Conservation (phyloP, 202 grass and related monocot genomes). For the Schoenoplectus tabernaemontani region DNA sequence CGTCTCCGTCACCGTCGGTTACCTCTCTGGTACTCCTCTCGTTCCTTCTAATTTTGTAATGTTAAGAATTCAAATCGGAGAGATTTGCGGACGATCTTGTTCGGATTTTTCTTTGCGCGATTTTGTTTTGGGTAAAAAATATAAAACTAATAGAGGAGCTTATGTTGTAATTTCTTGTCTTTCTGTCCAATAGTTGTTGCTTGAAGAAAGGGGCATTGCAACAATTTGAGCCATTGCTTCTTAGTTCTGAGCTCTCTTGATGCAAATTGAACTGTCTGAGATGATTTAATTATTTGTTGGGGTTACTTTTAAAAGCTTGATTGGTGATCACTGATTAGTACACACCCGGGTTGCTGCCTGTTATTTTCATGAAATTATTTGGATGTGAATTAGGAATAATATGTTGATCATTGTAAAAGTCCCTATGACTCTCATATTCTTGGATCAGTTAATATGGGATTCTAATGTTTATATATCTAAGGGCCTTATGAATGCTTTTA, state of each 20-base stretch:
- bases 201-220: background rate
- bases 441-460: background rate
- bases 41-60: background rate
- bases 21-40: constrained; percentile 52
- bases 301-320: background rate
- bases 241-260: background rate
- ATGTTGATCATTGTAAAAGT: background rate
- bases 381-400: background rate
- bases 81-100: background rate
- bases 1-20: constrained; percentile 87
- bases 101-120: background rate
- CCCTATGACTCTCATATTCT: background rate
- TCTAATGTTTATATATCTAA: background rate
- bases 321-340: background rate
- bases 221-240: background rate
- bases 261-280: background rate
- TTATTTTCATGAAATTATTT: background rate
- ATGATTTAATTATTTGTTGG: background rate
- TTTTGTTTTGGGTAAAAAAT: background rate
- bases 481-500: background rate
- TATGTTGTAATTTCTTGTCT: background rate
- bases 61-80: background rate
- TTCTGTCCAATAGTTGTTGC: background rate
- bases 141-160: background rate
- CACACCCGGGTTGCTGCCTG: background rate